A percentile compares a stretch with the other conserved stretches of the same genome.
These are phyloP conservation scores for Podaxis carcinomalis DNA, from an alignment of 768 basidiomycete genomes.

Conservation along the genomic window DNA sequence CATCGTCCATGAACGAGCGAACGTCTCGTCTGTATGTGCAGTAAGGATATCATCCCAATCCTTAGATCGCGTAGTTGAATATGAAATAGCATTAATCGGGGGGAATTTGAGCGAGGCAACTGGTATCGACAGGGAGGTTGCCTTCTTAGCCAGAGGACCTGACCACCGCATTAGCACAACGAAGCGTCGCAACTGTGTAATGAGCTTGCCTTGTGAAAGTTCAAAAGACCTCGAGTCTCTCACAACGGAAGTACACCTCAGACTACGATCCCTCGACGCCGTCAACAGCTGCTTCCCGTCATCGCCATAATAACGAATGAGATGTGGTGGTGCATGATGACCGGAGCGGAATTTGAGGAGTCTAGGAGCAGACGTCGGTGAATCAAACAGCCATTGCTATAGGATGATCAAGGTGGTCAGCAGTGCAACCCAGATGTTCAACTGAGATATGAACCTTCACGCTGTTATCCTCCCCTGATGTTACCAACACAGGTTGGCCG, in stretches of 20 bases:
- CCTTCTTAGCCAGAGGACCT: constrained; percentile 85
- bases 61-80: constrained; percentile 76
- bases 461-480: constrained; percentile 90
- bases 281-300: constrained; percentile 94
- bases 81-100: constrained; percentile 71
- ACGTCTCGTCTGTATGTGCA: constrained; percentile 78
- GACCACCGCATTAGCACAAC: background rate
- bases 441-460: constrained; percentile 62
- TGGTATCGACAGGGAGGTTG: constrained; percentile 72
- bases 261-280: constrained; percentile 82
- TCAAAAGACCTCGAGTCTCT: constrained; percentile 94
- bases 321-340: constrained; percentile 85
- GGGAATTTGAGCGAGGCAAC: constrained; percentile 82
- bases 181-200: background rate
- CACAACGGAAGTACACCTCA: constrained; percentile 89
- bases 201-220: constrained; percentile 75
- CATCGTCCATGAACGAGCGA: constrained; percentile 87
- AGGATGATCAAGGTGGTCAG: background rate
- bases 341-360: constrained; percentile 91
- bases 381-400: constrained; percentile 98
- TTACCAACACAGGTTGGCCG: constrained; percentile 87
- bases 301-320: constrained; percentile 94
- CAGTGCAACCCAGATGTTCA: background rate
- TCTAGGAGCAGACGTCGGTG: constrained; percentile 79
- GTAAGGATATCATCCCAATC: constrained; percentile 98